Base-by-base conservation (phyloP, 768 basidiomycete species). In the Boletellus emodensis region DNA sequence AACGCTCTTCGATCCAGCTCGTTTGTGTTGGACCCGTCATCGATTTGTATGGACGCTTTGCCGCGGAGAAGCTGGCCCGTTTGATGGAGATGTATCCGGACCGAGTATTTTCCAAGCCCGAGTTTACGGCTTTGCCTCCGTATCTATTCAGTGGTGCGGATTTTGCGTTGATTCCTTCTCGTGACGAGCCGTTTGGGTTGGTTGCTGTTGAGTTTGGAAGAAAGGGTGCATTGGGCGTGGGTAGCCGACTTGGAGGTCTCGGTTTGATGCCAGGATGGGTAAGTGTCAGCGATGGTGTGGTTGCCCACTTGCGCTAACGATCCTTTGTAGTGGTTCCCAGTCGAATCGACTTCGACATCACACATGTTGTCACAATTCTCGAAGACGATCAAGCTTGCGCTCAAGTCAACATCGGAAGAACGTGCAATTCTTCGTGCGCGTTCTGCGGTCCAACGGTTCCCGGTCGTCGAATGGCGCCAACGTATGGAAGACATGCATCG, bases 191-290 rank as follows among this genome's bases (percentile, higher is more conserved):
- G 3, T 96, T 96, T 70, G 94, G 94, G 72, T 73, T 96, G 40
- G 93, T 95, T 28, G 93, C 94, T 45, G 94, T 96, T 57, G 94
- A 95, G 67, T 96, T 96, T 70, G 94, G 94, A 67, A 77, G 94
- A 58, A 96, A 95, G 69, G 94, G 94, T 76, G 94, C 94, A 48
- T 81, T 96, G 46, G 94, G 94, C 73, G 94, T 96, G 57, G 94
- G 94, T 57, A 84, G 87, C 74, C 88, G 94, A 60, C 78, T 95
- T 18, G 94, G 94, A 64, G 94, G 94, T 75, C 79, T 96, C 39
- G 94, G 94, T 70, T 74, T 96, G 52, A 96, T 96, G 94, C 94
- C 94, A 65, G 94, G 93, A 72, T 95, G 94, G 94, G 91, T 93
- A 64, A 61, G 86, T 78, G 1, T 33, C 4, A 24, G 0, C 24